These are phyloP conservation scores for Periglandula ipomoeae DNA, from an alignment of 2,329 filamentous ascomycete genomes.

Conservation along the genomic window DNA sequence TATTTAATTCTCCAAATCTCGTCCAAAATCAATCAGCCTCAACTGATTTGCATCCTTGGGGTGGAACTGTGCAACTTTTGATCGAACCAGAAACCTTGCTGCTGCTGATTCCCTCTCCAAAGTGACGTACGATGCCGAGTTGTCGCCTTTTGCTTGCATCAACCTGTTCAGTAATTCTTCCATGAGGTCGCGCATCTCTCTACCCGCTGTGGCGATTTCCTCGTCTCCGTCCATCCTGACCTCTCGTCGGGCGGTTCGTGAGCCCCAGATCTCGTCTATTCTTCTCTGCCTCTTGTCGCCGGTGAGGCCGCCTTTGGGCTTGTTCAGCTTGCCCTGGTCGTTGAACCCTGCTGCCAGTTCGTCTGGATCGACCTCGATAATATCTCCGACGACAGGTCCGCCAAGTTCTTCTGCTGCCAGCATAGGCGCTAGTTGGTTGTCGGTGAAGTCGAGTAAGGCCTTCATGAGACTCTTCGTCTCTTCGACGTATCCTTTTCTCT, in stretches of 20 bases:
- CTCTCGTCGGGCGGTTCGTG: constrained; percentile 9
- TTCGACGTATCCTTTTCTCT: constrained; percentile 50
- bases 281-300: constrained; percentile 47
- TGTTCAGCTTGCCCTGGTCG: constrained; percentile 47
- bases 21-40: constrained; percentile 54
- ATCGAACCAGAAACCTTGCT: constrained; percentile 53
- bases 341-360: constrained; percentile 52
- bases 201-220: constrained; percentile 40
- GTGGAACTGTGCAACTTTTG: constrained; percentile 58
- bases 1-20: constrained; percentile 46
- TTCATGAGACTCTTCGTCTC: constrained; percentile 53
- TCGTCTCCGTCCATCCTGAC: constrained; percentile 25
- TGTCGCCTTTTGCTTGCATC: constrained; percentile 44
- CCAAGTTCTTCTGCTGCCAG: constrained; percentile 77
- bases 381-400: constrained; percentile 70
- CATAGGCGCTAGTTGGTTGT: constrained; percentile 61
- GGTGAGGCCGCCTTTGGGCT: constrained; percentile 27
- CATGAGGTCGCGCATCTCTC: constrained; percentile 50
- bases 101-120: constrained; percentile 53
- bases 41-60: constrained; percentile 52
- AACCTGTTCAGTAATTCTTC: constrained; percentile 53
- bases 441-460: constrained; percentile 61
- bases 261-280: constrained; percentile 56
- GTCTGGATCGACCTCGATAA: constrained; percentile 54
- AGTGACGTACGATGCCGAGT: constrained; percentile 47